A percentile compares a stretch with the other conserved stretches of the same genome.
phyloP scores from a whole-genome alignment of 2,329 filamentous ascomycete genomes.

The Exophiala aquamarina region DNA sequence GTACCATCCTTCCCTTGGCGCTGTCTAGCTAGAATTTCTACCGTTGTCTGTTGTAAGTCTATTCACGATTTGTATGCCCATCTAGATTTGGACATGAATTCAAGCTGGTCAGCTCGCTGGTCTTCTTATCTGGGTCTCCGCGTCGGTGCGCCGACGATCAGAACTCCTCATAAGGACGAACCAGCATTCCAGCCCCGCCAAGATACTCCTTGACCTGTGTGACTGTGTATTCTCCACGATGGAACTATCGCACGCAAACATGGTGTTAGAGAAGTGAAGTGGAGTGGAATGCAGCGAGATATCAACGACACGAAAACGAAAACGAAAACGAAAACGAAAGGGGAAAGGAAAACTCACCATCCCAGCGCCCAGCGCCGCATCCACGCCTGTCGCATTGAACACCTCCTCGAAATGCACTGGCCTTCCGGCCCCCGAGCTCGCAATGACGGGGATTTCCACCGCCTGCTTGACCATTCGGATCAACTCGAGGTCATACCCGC shows the following conservation, averaged over 20 bases:
- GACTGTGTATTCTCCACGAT: conserved; percentile 91
- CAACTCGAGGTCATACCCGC: conserved; percentile 90
- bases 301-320: conserved; percentile 1
- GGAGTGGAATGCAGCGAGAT: too few species aligned
- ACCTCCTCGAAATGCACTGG: conserved; percentile 89
- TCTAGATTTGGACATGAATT: too few species aligned
- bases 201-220: conserved; percentile 88
- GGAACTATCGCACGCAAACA: conserved; percentile 59
- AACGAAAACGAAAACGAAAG: neutral
- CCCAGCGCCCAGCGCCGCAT: conserved; percentile 90
- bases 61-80: too few species aligned
- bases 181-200: conserved; percentile 66
- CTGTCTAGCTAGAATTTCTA: too few species aligned
- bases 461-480: conserved; percentile 84
- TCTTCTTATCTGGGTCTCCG: neutral
- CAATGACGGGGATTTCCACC: conserved; percentile 90
- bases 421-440: conserved; percentile 85
- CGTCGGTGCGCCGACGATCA: conserved; percentile 1
- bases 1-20: too few species aligned
- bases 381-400: conserved; percentile 79
- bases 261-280: conserved; percentile 13
- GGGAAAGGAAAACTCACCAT: conserved; percentile 60
- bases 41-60: too few species aligned
- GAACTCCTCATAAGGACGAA: conserved; percentile 72
- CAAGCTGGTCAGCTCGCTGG: neutral